A percentile compares a stretch with the other conserved stretches of the same genome.
phyloP scores from a whole-genome alignment of 1,139 yeast species.

The Saccharomyces pastorianus region DNA sequence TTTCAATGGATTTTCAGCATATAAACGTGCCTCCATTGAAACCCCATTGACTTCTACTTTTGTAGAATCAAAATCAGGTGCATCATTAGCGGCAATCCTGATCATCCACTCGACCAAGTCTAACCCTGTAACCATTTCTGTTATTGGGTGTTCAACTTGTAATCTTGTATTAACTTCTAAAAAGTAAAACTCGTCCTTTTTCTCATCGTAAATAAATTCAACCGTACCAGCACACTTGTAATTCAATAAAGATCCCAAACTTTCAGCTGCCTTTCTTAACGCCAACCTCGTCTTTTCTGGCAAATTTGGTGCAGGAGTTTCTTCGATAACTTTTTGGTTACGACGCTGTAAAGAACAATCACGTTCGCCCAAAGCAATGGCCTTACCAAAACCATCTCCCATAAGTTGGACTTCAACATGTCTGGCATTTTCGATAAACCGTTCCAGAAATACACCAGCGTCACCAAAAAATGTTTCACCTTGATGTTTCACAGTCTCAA shows the following conservation, averaged over 20 bases:
- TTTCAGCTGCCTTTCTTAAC: constrained; percentile 81
- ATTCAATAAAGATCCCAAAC: constrained; percentile 67
- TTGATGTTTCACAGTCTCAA: constrained; percentile 86
- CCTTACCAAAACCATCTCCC: constrained; percentile 90
- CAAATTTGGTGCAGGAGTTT: constrained; percentile 93
- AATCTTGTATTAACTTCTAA: constrained; percentile 93
- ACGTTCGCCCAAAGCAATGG: constrained; percentile 91
- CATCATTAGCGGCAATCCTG: constrained; percentile 76
- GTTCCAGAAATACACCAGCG: constrained; percentile 86
- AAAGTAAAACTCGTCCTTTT: constrained; percentile 82
- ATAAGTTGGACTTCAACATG: constrained; percentile 95
- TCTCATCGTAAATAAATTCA: constrained; percentile 85
- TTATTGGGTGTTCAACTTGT: constrained; percentile 96
- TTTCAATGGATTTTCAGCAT: constrained; percentile 93
- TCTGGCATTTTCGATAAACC: constrained; percentile 87
- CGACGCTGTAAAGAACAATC: constrained; percentile 96
- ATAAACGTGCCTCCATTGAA: constrained; percentile 91
- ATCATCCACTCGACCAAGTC: constrained; percentile 98
- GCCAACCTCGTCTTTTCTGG: constrained; percentile 67
- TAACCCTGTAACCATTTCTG: constrained; percentile 88
- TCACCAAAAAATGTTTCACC: constrained; percentile 91
- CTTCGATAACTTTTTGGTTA: constrained; percentile 92
- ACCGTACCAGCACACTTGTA: constrained; percentile 97
- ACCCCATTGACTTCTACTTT: constrained; percentile 65
- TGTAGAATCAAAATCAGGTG: constrained; percentile 61